A percentile compares a stretch with the other conserved stretches of the same genome.
Conservation (phyloP, 352 stramenopile genomes). For the Peronospora belbahrii region DNA sequence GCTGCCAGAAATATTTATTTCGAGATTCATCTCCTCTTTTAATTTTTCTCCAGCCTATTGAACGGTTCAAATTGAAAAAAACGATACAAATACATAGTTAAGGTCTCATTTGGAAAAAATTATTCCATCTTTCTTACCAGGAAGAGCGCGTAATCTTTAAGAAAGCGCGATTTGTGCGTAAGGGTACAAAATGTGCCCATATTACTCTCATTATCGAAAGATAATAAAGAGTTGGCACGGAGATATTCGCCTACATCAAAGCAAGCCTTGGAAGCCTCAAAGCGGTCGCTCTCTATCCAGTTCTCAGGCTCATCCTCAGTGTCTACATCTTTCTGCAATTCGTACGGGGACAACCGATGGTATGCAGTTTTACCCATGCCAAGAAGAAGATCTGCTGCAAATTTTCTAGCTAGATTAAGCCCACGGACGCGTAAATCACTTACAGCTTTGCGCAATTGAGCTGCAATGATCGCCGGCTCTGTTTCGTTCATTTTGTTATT, state of each 20-base stretch:
- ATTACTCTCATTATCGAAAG: background rate
- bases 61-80: background rate
- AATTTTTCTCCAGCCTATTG: conserved; percentile 65
- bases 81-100: background rate
- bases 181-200: background rate
- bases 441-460: conserved; percentile 45
- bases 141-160: conserved; percentile 71
- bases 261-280: conserved; percentile 56
- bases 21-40: conserved; percentile 71
- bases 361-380: conserved; percentile 41
- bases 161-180: conserved; percentile 49
- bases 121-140: conserved; percentile 26
- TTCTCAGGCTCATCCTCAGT: conserved; percentile 8
- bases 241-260: conserved; percentile 73
- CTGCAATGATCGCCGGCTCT: conserved; percentile 20
- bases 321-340: background rate
- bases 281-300: conserved; percentile 30
- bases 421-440: conserved; percentile 44
- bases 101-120: background rate
- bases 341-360: background rate
- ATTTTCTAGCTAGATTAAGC: conserved; percentile 60
- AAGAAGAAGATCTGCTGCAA: conserved; percentile 70
- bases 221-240: conserved; percentile 59
- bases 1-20: conserved; percentile 53
- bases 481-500: conserved; percentile 7